Percentiles rank a stretch among this genome's conserved stretches.
These are phyloP conservation scores for Ceratocystis destructans DNA, from an alignment of 2,329 filamentous ascomycete species.

Conservation along the genomic window DNA sequence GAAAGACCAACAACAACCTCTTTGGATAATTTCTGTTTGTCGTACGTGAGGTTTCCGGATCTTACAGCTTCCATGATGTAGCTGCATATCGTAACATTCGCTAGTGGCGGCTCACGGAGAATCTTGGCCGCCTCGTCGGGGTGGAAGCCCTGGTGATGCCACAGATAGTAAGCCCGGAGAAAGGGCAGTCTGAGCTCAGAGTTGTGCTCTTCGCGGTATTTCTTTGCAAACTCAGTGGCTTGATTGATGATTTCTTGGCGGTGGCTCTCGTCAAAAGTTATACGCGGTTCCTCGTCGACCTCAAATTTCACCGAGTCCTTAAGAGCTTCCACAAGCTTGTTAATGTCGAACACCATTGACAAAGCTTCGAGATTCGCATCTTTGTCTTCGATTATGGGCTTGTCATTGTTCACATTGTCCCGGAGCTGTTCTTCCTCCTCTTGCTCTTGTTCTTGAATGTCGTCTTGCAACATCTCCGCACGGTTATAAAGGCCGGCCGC, in stretches of 20 bases:
- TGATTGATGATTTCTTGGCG: constrained; percentile 4
- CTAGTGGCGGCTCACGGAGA: constrained; percentile 47
- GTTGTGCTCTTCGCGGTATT: constrained; percentile 4
- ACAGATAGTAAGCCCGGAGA: constrained; percentile 50
- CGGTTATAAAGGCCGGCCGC: not conserved
- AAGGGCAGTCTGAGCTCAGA: constrained; percentile 21
- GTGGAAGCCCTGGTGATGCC: constrained; percentile 41
- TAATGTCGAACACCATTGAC: constrained; percentile 13
- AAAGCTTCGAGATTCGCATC: constrained; percentile 16
- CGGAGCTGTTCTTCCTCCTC: not conserved
- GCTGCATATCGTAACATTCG: constrained; percentile 38
- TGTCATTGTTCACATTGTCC: not conserved
- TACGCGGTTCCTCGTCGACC: constrained; percentile 18
- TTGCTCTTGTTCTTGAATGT: constrained; percentile 9
- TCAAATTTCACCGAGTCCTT: constrained; percentile 23
- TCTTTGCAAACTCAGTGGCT: not conserved
- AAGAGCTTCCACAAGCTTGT: constrained; percentile 16
- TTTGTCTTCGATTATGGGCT: constrained; percentile 13
- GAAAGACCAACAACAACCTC: constrained; percentile 30
- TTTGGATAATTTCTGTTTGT: constrained; percentile 31
- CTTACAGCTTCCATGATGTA: constrained; percentile 47
- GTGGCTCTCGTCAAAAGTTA: not conserved
- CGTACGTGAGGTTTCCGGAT: constrained; percentile 37
- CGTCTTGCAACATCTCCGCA: not conserved
- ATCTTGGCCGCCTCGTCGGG: constrained; percentile 39